A percentile compares a stretch with the other conserved stretches of the same genome.
phyloP scores from a whole-genome alignment of 164 flowering plant genomes.

The Vitis amurensis region DNA sequence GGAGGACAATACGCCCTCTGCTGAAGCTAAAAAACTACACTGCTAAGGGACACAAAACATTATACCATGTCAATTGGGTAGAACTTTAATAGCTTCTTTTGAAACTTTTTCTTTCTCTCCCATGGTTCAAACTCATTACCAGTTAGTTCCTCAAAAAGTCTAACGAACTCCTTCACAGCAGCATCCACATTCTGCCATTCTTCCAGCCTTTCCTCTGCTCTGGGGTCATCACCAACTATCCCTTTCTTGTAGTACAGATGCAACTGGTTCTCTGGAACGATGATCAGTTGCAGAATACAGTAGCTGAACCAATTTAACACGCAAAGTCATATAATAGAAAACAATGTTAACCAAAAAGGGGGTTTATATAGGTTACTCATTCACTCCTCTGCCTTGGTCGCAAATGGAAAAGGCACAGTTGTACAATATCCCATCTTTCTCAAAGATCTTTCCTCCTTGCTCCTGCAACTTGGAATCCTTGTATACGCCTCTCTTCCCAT shows the following conservation, averaged over 20 bases:
- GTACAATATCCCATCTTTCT: conserved; percentile 77
- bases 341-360: background rate
- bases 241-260: conserved; percentile 74
- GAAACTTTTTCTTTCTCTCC: conserved; percentile 76
- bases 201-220: conserved; percentile 68
- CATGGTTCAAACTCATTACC: conserved; percentile 84
- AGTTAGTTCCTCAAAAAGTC: conserved; percentile 67
- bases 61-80: conserved; percentile 75
- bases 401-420: conserved; percentile 71
- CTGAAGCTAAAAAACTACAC: background rate
- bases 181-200: conserved; percentile 46
- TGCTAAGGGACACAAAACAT: background rate
- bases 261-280: conserved; percentile 50
- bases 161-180: conserved; percentile 58
- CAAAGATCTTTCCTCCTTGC: conserved; percentile 67
- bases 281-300: conserved; percentile 65
- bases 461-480: conserved; percentile 67
- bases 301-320: conserved; percentile 36
- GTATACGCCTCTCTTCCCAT: conserved; percentile 73
- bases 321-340: background rate
- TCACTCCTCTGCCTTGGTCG: conserved; percentile 50
- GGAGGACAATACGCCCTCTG: no score
- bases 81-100: conserved; percentile 54
- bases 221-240: conserved; percentile 55
- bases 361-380: conserved; percentile 39